Evolutionary conservation across 768 basidiomycete genomes (phyloP).

Genomic region (Auriscalpium microsporum): DNA sequence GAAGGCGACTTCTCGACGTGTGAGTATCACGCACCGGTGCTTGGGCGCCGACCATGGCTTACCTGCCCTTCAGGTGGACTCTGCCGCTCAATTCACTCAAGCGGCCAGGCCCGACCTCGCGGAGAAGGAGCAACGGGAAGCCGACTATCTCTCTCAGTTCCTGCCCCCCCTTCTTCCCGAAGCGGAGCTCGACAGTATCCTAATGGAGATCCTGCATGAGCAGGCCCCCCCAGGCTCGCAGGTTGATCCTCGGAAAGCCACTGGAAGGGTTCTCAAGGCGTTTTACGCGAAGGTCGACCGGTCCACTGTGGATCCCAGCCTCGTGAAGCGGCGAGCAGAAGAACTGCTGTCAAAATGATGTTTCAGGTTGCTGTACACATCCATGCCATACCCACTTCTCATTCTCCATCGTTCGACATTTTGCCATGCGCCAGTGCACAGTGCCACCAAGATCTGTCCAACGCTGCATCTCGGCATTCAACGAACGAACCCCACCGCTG

Average conservation of each 20-base stretch:
- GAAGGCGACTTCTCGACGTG: slow-evolving; percentile 50
- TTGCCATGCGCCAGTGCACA: no score
- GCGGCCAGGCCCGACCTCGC: slow-evolving; percentile 61
- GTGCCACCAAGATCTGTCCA: no score
- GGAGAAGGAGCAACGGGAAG: slow-evolving; percentile 51
- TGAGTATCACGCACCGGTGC: slow-evolving; percentile 26
- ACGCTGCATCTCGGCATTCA: no score
- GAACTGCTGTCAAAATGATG: slow-evolving; percentile 23
- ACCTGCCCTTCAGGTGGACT: slow-evolving; percentile 39
- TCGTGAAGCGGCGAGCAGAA: slow-evolving; percentile 47
- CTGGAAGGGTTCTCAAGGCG: slow-evolving; percentile 48
- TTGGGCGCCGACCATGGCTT: background rate
- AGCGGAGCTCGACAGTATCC: slow-evolving; percentile 43
- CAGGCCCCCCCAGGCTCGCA: slow-evolving; percentile 18
- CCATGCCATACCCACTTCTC: background rate
- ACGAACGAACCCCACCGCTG: no score
- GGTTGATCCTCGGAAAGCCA: slow-evolving; percentile 24
- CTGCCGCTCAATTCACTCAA: slow-evolving; percentile 44
- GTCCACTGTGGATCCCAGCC: slow-evolving; percentile 43
- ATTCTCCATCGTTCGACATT: no score
- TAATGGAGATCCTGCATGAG: slow-evolving; percentile 33
- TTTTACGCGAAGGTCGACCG: slow-evolving; percentile 60
- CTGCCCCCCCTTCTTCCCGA: slow-evolving; percentile 54
- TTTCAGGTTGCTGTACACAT: background rate
- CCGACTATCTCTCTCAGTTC: slow-evolving; percentile 42